Base-by-base conservation (phyloP, 306 rosid species). In the Sicyos edulis region DNA sequence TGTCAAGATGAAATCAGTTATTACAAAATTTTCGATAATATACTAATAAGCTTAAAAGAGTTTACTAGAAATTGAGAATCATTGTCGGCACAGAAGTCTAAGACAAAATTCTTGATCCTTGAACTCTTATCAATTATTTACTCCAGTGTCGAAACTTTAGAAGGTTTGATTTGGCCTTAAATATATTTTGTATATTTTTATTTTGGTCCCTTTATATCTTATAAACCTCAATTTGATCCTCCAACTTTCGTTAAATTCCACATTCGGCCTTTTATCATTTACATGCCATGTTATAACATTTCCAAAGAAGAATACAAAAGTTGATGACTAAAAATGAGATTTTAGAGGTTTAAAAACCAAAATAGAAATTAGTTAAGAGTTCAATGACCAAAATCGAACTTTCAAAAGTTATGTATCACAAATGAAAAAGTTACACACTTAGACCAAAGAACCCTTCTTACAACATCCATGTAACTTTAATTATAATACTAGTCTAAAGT, bases 201-300 rank as follows among this genome's bases (percentile, higher is more conserved):
- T 37, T 40, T 40, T 40, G 45, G 45, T 40, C 45, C 45, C 45
- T 40, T 40, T 40, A 40, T 40, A 40, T 40, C 8, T 40, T 40
- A 40, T 40, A 58, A 59, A 59, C 44, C 66, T 60, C 45, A 60
- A 29, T 60, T 29, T 29, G 14, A 60, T 60, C 45, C 66, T 60
- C 66, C 24, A 54, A 14, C 66, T 26, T 10, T 29, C 6, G 34
- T 29, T 7, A 6, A 60, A 60, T 29, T 29, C 45, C 66, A 29
- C 20, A 4, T 1, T 3, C 13, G 6, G 17, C 29, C 8, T 12
- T 16, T 58, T 2, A 8, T 22, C 17, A 58, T 22, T 19, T 22
- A 57, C 63, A 21, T 56, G 34, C 10, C 11, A 7, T 8, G 16
- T 53, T 53, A n/a, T 53, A 21, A 54, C 63, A 8, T 58, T 59